Evolutionary conservation across 805 yeast species (phyloP).

Genomic region (Sugiyamaella qingdaonensis): DNA sequence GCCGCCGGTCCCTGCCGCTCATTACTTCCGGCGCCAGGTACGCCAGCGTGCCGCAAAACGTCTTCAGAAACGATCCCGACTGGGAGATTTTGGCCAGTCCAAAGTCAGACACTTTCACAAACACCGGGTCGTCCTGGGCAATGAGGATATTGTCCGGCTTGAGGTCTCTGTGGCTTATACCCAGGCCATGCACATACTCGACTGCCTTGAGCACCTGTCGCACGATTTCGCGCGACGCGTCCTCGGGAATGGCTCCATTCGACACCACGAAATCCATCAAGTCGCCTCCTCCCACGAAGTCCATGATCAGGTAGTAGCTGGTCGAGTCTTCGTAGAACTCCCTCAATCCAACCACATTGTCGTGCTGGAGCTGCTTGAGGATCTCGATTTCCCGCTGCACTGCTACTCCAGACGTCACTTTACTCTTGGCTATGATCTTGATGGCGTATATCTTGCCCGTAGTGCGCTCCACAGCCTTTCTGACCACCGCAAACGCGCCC

Average conservation of each 20-base stretch:
- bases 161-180: conserved; percentile 92
- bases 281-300: conserved; percentile 94
- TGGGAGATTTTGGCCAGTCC: conserved; percentile 91
- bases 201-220: conserved; percentile 82
- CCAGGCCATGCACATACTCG: conserved; percentile 79
- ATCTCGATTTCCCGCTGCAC: conserved; percentile 85
- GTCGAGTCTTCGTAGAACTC: conserved; percentile 83
- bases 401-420: conserved; percentile 70
- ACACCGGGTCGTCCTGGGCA: conserved; percentile 84
- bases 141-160: conserved; percentile 95
- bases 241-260: conserved; percentile 83
- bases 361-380: conserved; percentile 71
- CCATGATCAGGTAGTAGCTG: conserved; percentile 87
- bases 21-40: conserved; percentile 95
- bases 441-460: conserved; percentile 88
- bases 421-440: conserved; percentile 79
- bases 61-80: conserved; percentile 80
- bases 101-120: conserved; percentile 91
- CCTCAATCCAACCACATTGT: conserved; percentile 75
- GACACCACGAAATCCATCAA: conserved; percentile 95
- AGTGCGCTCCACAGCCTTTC: conserved; percentile 79
- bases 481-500: conserved; percentile 97
- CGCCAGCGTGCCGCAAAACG: conserved; percentile 96
- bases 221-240: conserved; percentile 80
- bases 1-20: conserved; percentile 34